Evolutionary conservation across 768 basidiomycete genomes (phyloP).

Genomic region (Amanita pseudoporphyria): DNA sequence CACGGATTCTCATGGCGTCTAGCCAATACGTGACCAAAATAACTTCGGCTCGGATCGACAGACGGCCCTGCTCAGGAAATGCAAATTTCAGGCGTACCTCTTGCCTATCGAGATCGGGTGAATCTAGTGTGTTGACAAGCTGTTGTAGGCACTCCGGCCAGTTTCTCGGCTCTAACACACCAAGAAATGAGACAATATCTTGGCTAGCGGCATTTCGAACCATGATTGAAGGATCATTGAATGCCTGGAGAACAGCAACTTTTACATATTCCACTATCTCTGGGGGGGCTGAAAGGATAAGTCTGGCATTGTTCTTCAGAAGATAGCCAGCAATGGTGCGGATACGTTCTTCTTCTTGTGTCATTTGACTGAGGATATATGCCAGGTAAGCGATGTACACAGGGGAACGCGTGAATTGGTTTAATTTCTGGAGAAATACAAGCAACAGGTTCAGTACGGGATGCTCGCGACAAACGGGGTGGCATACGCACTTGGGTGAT

Average conservation of each 20-base stretch:
- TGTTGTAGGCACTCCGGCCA: conserved; percentile 94
- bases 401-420: conserved; percentile 76
- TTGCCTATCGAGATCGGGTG: conserved; percentile 63
- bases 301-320: conserved; percentile 89
- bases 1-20: conserved; percentile 1
- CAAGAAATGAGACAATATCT: conserved; percentile 84
- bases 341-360: conserved; percentile 84
- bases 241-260: conserved; percentile 67
- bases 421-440: conserved; percentile 57
- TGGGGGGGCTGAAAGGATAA: conserved; percentile 57
- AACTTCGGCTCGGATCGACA: conserved; percentile 1
- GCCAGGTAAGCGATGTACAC: conserved; percentile 96
- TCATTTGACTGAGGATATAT: conserved; percentile 77
- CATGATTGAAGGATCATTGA: conserved; percentile 74
- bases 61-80: conserved; percentile 4
- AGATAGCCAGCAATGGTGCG: conserved; percentile 94
- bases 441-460: conserved; percentile 13
- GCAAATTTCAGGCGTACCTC: conserved; percentile 52
- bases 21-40: conserved; percentile 4
- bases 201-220: conserved; percentile 92
- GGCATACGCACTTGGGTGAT: conserved; percentile 66
- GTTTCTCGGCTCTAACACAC: conserved; percentile 78
- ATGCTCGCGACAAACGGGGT: conserved; percentile 13
- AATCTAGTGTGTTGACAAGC: conserved; percentile 74
- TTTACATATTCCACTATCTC: conserved; percentile 71